These are phyloP conservation scores for Berkeleyomyces rouxiae DNA, from an alignment of 2,329 filamentous ascomycete species.

Conservation along the genomic window DNA sequence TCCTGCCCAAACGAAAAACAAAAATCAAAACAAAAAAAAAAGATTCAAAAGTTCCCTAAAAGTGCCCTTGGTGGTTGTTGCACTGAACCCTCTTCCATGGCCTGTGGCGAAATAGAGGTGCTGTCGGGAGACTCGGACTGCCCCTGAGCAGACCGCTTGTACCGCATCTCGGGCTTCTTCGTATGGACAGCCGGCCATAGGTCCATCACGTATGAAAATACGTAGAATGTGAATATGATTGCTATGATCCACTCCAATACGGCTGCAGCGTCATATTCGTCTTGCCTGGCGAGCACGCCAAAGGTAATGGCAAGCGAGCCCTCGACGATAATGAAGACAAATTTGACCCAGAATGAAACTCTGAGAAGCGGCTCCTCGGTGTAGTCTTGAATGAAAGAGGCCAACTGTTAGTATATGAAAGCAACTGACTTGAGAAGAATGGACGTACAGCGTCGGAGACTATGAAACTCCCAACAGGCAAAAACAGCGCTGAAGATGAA, in stretches of 20 bases:
- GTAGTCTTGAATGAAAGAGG: slow-evolving; percentile 35
- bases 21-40: not conserved
- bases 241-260: slow-evolving; percentile 70
- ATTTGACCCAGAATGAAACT: slow-evolving; percentile 73
- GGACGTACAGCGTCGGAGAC: slow-evolving; percentile 52
- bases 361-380: slow-evolving; percentile 58
- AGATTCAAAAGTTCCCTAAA: not conserved
- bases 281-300: slow-evolving; percentile 34
- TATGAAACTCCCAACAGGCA: slow-evolving; percentile 79
- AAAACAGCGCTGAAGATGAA: slow-evolving; percentile 77
- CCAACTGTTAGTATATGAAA: not conserved
- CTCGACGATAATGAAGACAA: slow-evolving; percentile 69
- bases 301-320: slow-evolving; percentile 59
- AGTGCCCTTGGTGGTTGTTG: not conserved
- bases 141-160: not conserved
- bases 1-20: not conserved
- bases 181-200: slow-evolving; percentile 61
- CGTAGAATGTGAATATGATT: slow-evolving; percentile 75
- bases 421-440: not conserved
- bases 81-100: not conserved
- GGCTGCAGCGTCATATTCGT: slow-evolving; percentile 40
- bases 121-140: not conserved
- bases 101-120: not conserved
- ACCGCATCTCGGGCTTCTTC: slow-evolving; percentile 22
- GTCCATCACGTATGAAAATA: slow-evolving; percentile 76